Conservation (phyloP, 2,329 filamentous ascomycete genomes). For the Microdochium trichocladiopsis region DNA sequence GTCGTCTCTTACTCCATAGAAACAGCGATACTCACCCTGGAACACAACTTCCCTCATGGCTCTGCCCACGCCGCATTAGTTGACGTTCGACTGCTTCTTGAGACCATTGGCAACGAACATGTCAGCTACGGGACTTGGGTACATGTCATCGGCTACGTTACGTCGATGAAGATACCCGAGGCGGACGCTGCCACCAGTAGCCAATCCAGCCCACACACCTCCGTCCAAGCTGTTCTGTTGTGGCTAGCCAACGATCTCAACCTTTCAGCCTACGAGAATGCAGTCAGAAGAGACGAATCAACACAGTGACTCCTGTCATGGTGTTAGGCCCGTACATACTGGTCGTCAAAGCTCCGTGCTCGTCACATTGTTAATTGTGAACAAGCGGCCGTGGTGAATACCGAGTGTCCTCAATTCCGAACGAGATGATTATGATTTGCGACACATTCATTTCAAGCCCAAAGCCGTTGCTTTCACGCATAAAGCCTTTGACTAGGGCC, state of each 20-base stretch:
- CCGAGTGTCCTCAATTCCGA: too few species aligned
- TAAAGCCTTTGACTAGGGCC: too few species aligned
- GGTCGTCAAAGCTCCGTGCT: too few species aligned
- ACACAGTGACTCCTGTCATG: constrained; percentile 3
- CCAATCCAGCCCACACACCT: constrained; percentile 23
- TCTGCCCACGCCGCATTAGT: constrained; percentile 48
- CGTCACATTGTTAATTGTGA: too few species aligned
- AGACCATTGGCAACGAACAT: constrained; percentile 54
- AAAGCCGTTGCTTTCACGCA: too few species aligned
- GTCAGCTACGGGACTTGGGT: constrained; percentile 76
- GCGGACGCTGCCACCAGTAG: constrained; percentile 4
- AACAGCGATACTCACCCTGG: constrained; percentile 57
- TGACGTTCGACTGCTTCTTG: constrained; percentile 65
- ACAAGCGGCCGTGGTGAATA: too few species aligned
- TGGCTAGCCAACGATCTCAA: constrained; percentile 72
- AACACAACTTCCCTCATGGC: constrained; percentile 54
- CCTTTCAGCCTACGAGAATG: constrained; percentile 62
- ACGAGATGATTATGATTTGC: too few species aligned
- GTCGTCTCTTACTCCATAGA: constrained; percentile 42
- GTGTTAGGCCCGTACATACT: too few species aligned
- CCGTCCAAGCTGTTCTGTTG: constrained; percentile 67
- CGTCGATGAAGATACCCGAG: constrained; percentile 13
- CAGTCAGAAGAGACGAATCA: constrained; percentile 28
- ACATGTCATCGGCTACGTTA: constrained; percentile 79
- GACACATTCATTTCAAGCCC: too few species aligned